Evolutionary conservation across 495 filamentous ascomycete genomes (phyloP).

Genomic region (Cryomyces minteri): DNA sequence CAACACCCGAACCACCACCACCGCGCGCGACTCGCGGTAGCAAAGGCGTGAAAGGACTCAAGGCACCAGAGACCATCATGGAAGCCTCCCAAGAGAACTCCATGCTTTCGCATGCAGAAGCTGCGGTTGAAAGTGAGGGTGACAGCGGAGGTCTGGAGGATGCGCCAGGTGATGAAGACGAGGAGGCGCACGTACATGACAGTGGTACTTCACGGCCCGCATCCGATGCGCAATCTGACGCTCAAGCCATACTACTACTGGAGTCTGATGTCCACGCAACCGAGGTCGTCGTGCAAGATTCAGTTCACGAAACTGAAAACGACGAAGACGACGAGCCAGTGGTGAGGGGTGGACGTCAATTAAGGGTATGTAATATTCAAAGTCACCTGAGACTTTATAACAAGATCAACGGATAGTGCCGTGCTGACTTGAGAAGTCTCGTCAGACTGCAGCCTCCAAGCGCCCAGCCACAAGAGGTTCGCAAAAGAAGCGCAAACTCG

Average conservation of each 20-base stretch:
- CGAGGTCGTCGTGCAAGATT: conserved; percentile 3
- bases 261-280: conserved; percentile 8
- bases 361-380: conserved; percentile 7
- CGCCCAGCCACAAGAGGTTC: conserved; percentile 24
- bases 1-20: conserved; percentile 41
- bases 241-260: neutral
- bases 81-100: conserved; percentile 22
- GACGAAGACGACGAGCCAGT: conserved; percentile 12
- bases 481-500: conserved; percentile 27
- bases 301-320: conserved; percentile 29
- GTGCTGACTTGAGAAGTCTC: conserved; percentile 23
- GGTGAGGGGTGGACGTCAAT: conserved; percentile 21
- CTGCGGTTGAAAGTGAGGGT: neutral
- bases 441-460: conserved; percentile 13
- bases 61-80: conserved; percentile 36
- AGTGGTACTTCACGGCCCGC: neutral
- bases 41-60: conserved; percentile 37
- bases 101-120: neutral
- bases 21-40: conserved; percentile 35
- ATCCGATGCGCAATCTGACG: neutral
- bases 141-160: too few species aligned
- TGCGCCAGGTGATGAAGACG: neutral
- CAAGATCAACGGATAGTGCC: conserved; percentile 17
- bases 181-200: neutral
- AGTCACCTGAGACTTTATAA: neutral